Evolutionary conservation across 768 basidiomycete genomes (phyloP).

Genomic region (Pleurotus tuber-regium): DNA sequence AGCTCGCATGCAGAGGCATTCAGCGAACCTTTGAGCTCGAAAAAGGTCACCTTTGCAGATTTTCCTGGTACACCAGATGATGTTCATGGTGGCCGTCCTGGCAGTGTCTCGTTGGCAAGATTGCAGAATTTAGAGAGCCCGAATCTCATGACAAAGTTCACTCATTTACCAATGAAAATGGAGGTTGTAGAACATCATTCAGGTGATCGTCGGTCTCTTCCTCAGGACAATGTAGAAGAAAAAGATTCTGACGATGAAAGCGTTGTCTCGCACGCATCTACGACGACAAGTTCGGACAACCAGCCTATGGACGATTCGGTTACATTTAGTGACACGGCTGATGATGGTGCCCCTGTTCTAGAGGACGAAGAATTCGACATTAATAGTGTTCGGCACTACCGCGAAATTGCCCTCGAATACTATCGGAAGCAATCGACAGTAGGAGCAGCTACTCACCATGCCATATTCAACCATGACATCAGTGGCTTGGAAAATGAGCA

Average conservation of each 20-base stretch:
- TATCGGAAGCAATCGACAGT: constrained; percentile 57
- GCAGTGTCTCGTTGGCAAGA: constrained; percentile 52
- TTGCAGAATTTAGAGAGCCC: constrained; percentile 37
- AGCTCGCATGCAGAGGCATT: too few species aligned
- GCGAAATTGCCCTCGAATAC: constrained; percentile 74
- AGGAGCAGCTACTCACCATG: constrained; percentile 49
- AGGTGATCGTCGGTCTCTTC: constrained; percentile 20
- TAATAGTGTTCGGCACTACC: constrained; percentile 64
- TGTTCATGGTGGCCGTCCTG: constrained; percentile 38
- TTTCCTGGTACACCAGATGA: constrained; percentile 22
- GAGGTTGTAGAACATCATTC: constrained; percentile 67
- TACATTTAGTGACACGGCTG: constrained; percentile 3
- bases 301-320: constrained; percentile 25
- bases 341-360: constrained; percentile 27
- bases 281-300: constrained; percentile 25
- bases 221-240: constrained; percentile 19
- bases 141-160: constrained; percentile 34
- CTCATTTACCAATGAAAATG: constrained; percentile 58
- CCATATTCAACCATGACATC: too few species aligned
- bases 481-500: constrained; percentile 29
- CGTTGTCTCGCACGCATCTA: constrained; percentile 29
- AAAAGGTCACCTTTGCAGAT: constrained; percentile 66
- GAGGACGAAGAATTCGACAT: constrained; percentile 52
- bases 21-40: too few species aligned
- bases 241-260: constrained; percentile 75